These are phyloP conservation scores for Cutaneotrichosporon cutaneum DNA, from an alignment of 1,284 basidiomycete species.

Conservation along the genomic window DNA sequence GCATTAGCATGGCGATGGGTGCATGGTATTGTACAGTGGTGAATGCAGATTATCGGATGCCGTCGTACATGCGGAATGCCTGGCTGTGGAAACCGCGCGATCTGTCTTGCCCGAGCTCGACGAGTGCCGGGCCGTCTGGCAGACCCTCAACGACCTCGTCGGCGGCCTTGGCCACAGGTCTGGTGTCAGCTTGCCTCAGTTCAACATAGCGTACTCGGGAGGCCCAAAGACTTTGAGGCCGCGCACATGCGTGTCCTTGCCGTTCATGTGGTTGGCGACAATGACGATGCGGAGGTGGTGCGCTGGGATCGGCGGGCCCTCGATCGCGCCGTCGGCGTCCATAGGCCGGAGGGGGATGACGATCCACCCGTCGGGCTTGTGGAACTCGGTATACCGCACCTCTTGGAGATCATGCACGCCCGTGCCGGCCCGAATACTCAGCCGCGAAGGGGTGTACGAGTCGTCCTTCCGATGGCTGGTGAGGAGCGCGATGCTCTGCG, in stretches of 20 bases:
- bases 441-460: constrained; percentile 91
- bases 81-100: constrained; percentile 59
- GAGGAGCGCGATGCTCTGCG: constrained; percentile 84
- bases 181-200: constrained; percentile 54
- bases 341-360: constrained; percentile 78
- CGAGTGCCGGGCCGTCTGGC: constrained; percentile 25
- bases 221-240: constrained; percentile 84
- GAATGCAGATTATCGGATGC: constrained; percentile 60
- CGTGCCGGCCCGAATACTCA: constrained; percentile 88
- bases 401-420: constrained; percentile 90
- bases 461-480: constrained; percentile 87
- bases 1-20: constrained; percentile 1
- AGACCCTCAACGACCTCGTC: constrained; percentile 11
- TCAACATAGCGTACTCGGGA: constrained; percentile 61
- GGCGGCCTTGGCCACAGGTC: constrained; percentile 55
- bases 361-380: constrained; percentile 93
- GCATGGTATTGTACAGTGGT: constrained; percentile 6
- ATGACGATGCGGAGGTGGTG: constrained; percentile 90
- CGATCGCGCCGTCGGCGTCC: constrained; percentile 70
- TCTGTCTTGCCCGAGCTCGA: constrained; percentile 50
- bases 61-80: constrained; percentile 72
- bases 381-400: constrained; percentile 68
- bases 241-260: constrained; percentile 97
- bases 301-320: constrained; percentile 72
- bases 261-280: constrained; percentile 92